phyloP scores from a whole-genome alignment of 148 eudicot species.

The Silene latifolia region DNA sequence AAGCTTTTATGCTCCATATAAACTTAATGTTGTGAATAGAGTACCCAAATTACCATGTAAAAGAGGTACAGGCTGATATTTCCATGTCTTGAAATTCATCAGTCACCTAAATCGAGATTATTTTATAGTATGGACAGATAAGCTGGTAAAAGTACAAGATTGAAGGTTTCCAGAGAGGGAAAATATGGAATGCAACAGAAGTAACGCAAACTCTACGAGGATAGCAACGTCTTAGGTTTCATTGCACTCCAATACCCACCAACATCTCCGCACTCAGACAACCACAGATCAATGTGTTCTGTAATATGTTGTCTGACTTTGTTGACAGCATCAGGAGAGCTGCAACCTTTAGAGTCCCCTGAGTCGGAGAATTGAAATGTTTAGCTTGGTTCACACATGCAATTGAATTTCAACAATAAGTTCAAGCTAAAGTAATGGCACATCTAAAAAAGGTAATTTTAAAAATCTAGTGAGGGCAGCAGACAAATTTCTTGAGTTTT shows the following conservation, averaged over 20 bases:
- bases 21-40: neutral
- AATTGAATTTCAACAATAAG: constrained; percentile 3
- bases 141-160: neutral
- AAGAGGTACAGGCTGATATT: neutral
- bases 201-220: neutral
- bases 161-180: neutral
- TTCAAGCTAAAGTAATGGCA: neutral
- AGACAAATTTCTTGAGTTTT: neutral
- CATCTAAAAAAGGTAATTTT: neutral
- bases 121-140: neutral
- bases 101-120: neutral
- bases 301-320: constrained; percentile 79
- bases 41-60: neutral
- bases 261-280: constrained; percentile 68
- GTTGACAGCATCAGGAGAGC: constrained; percentile 86
- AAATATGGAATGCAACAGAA: neutral
- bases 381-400: neutral
- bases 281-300: constrained; percentile 83
- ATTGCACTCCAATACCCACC: constrained; percentile 47
- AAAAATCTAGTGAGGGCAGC: neutral
- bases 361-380: constrained; percentile 10
- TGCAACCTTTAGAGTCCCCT: constrained; percentile 73
- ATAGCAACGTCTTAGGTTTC: constrained; percentile 18
- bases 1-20: neutral
- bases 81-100: neutral